Evolutionary conservation across 129 eudicot genomes (phyloP).

Genomic region (Flaveria bidentis): DNA sequence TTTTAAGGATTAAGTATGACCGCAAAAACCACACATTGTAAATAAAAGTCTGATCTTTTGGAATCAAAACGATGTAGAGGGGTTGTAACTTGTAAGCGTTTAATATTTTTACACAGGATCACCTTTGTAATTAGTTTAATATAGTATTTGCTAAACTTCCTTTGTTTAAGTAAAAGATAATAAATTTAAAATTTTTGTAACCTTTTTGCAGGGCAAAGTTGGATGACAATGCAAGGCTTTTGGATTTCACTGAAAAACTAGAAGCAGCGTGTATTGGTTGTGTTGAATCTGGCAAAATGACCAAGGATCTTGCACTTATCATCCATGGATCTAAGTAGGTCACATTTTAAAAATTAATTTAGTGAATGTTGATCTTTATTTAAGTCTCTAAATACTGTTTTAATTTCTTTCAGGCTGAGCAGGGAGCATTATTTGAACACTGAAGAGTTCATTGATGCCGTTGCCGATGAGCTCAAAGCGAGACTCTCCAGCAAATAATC

Average conservation of each 20-base stretch:
- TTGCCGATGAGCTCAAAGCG: constrained; percentile 79
- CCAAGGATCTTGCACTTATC: constrained; percentile 94
- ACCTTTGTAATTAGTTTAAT: not conserved
- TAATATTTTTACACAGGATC: not conserved
- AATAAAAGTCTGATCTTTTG: not conserved
- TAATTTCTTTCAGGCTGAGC: constrained; percentile 29
- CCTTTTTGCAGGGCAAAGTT: constrained; percentile 74
- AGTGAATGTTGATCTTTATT: not conserved
- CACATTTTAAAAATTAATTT: constrained; percentile 11
- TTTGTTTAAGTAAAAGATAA: not conserved
- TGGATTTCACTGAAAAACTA: constrained; percentile 83
- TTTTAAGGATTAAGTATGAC: not conserved
- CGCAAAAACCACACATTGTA: not conserved
- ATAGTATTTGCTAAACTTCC: not conserved
- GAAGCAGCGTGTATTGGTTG: constrained; percentile 89
- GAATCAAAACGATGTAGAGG: not conserved
- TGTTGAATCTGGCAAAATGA: constrained; percentile 91
- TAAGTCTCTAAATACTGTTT: not conserved
- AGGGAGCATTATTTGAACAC: constrained; percentile 75
- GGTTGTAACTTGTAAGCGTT: not conserved
- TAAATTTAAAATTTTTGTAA: not conserved
- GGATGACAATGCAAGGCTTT: constrained; percentile 68
- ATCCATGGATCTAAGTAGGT: constrained; percentile 84
- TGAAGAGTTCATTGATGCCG: constrained; percentile 91
- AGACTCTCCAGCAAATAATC: constrained; percentile 50